These are phyloP conservation scores for Calamus simplicifolius DNA, from an alignment of 176 grass and related monocot species.

Conservation along the genomic window DNA sequence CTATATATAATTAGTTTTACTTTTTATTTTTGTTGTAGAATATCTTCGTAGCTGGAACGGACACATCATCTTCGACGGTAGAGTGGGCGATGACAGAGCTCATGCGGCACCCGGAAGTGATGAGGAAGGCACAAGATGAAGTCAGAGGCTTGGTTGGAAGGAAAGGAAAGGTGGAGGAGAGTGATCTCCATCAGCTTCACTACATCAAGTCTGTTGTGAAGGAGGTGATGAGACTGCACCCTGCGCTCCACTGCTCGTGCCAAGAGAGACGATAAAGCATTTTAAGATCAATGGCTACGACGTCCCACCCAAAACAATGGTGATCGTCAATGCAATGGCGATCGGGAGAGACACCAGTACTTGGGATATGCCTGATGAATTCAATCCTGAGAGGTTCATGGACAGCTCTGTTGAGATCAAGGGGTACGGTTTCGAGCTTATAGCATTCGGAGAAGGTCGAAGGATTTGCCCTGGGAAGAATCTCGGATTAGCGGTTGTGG, in stretches of 20 bases:
- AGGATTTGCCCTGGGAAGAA: slow-evolving; percentile 29
- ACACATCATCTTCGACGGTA: slow-evolving; percentile 15
- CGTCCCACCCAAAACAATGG: slow-evolving; percentile 12
- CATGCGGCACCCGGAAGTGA: background rate
- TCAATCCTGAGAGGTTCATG: slow-evolving; percentile 27
- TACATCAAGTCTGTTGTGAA: slow-evolving; percentile 42
- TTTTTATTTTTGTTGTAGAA: slow-evolving; percentile 18
- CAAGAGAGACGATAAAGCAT: slow-evolving; percentile 15
- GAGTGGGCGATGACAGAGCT: slow-evolving; percentile 32
- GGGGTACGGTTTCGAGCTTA: slow-evolving; percentile 13
- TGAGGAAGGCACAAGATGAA: slow-evolving; percentile 30
- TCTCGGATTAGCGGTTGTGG: slow-evolving; percentile 11
- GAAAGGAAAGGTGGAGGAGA: slow-evolving; percentile 8
- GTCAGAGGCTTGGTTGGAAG: slow-evolving; percentile 1
- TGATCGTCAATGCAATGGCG: slow-evolving; percentile 31
- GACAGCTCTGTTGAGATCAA: slow-evolving; percentile 12
- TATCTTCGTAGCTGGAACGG: slow-evolving; percentile 26
- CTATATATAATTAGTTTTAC: too few relatives aligned
- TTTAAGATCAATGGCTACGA: slow-evolving; percentile 23
- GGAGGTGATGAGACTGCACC: slow-evolving; percentile 35
- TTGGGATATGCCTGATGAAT: slow-evolving; percentile 19
- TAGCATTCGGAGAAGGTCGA: slow-evolving; percentile 29
- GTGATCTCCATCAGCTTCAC: slow-evolving; percentile 12
- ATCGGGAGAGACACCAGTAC: slow-evolving; percentile 25
- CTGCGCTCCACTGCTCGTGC: slow-evolving; percentile 24